Evolutionary conservation across 2,329 filamentous ascomycete genomes (phyloP), one percentile per base, ranked within the genome.

Genomic region (Ophiostoma australiae): DNA sequence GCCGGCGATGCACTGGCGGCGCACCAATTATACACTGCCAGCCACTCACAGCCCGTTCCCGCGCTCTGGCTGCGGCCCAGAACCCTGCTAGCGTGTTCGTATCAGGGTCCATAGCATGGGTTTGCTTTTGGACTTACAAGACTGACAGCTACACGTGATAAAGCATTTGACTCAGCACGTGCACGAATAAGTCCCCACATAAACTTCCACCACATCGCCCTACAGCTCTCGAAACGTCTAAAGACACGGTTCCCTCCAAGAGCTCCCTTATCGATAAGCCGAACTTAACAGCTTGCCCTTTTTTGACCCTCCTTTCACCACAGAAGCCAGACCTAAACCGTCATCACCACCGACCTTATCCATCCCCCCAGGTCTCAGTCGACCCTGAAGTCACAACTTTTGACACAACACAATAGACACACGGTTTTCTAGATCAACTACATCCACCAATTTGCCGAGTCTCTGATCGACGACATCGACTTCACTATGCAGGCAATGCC

Each of bases 281-380:
- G 69, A 71, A 67, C 70, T 72, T 70, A 70, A 72, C 68, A 72
- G 70, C 71, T 72, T 73, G 73, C 27, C 68, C 69, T 70, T 68
- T 67, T 66, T 71, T 23, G 8, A 7, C 58, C 13, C n/a, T 55
- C 39, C 39, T 67, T 39, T 37, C 23, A 35, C 44, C 41, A 58
- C 55, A 55, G 52, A n/a, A 55, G 20, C 23, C 55, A 61, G n/a
- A 65, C 27, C 37, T 11, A 58, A 27, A 17, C 39, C 31, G 31
- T 27, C 52, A 37, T 17, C 67, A 66, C 10, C 68, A 55, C 63
- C 52, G 70, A 27, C 23, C 66, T 13, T 27, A 8, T 33, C 67
- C 68, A 35, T 33, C 66, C n/a, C n/a, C 23, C 10, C 6, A n/a
- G 37, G 8, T 58, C 44, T 39, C 63, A 20, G 4, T 23, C 63